Conservation (phyloP, 306 rosid species). For the Vicia villosa region DNA sequence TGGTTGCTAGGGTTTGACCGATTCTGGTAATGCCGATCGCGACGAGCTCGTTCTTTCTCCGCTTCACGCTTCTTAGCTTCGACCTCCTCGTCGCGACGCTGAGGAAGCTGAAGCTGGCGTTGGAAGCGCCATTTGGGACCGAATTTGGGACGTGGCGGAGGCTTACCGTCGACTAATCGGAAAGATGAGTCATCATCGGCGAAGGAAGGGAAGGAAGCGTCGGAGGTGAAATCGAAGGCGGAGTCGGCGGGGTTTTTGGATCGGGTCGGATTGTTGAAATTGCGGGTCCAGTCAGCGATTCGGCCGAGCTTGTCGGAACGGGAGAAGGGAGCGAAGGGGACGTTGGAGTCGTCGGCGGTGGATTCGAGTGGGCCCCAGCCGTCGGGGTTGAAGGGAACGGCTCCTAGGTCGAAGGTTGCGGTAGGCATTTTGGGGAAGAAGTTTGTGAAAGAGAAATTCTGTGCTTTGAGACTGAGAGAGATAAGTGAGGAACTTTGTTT, state of each 20-base stretch:
- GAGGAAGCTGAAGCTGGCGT: slow-evolving; percentile 81
- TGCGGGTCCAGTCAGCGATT: slow-evolving; percentile 90
- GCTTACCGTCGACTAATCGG: slow-evolving; percentile 90
- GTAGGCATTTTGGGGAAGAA: slow-evolving; percentile 32
- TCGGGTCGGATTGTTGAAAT: slow-evolving; percentile 64
- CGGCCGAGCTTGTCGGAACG: slow-evolving; percentile 90
- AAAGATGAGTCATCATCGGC: slow-evolving; percentile 66
- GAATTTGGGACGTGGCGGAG: slow-evolving; percentile 81
- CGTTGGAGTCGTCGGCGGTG: slow-evolving; percentile 38
- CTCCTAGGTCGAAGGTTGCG: slow-evolving; percentile 65
- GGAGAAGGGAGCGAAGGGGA: slow-evolving; percentile 91
- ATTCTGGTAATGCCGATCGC: slow-evolving; percentile 78
- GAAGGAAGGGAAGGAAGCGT: slow-evolving; percentile 72
- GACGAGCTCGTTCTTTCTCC: slow-evolving; percentile 91
- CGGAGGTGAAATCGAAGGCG: slow-evolving; percentile 86
- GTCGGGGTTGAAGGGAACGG: slow-evolving; percentile 76
- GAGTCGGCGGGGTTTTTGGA: slow-evolving; percentile 74
- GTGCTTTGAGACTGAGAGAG: background rate
- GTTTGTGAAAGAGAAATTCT: background rate
- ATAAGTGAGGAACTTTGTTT: background rate
- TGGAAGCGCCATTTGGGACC: slow-evolving; percentile 91
- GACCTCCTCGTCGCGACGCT: slow-evolving; percentile 91
- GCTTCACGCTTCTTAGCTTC: slow-evolving; percentile 83
- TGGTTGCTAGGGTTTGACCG: slow-evolving; percentile 62
- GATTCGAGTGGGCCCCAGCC: slow-evolving; percentile 92